A percentile compares a stretch with the other conserved stretches of the same genome.
phyloP scores from a whole-genome alignment of 495 filamentous ascomycete species.

The Aspergillus wentii region DNA sequence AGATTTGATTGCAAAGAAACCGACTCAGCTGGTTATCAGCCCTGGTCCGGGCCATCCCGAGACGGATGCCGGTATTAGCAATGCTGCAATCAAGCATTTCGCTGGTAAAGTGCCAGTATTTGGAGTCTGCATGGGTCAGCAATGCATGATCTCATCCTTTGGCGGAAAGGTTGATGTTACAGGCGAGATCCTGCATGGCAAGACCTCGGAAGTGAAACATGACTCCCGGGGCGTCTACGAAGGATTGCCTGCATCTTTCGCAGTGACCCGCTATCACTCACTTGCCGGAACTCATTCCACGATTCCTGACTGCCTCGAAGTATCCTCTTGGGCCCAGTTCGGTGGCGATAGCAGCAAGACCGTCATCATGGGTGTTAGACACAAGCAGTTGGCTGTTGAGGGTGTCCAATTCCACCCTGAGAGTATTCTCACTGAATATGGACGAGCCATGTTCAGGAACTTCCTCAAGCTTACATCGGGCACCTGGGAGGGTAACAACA shows the following conservation, averaged over 20 bases:
- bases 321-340: constrained; percentile 80
- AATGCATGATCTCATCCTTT: constrained; percentile 91
- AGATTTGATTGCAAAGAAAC: constrained; percentile 73
- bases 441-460: constrained; percentile 84
- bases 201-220: constrained; percentile 86
- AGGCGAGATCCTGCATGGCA: constrained; percentile 94
- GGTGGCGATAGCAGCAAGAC: constrained; percentile 53
- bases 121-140: constrained; percentile 98
- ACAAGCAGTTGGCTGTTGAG: constrained; percentile 85
- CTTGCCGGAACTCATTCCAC: constrained; percentile 89
- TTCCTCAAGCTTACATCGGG: constrained; percentile 83
- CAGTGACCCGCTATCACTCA: constrained; percentile 94
- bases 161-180: constrained; percentile 89
- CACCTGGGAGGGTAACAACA: constrained; percentile 76
- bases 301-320: constrained; percentile 80
- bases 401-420: constrained; percentile 98
- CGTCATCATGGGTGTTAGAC: constrained; percentile 94
- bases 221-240: constrained; percentile 85
- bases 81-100: constrained; percentile 85
- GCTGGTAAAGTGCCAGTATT: constrained; percentile 95
- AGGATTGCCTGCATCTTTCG: constrained; percentile 67
- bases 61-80: constrained; percentile 87
- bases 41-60: constrained; percentile 90
- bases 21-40: constrained; percentile 91
- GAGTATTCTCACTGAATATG: constrained; percentile 88